Base-by-base conservation (phyloP, 2,329 filamentous ascomycete species). In the Alternaria arbusti region DNA sequence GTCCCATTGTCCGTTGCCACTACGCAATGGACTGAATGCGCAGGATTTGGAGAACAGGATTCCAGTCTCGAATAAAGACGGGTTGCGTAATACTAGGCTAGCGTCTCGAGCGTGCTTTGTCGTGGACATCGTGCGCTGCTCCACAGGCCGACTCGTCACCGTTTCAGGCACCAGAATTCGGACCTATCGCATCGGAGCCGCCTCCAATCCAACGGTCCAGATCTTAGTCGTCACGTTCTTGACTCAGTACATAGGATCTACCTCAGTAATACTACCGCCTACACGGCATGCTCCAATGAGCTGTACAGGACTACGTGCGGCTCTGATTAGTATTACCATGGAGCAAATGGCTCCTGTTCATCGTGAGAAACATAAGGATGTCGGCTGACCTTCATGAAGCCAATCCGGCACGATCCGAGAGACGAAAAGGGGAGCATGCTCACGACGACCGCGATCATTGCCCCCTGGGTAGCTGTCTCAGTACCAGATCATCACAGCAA, bases 141-240 rank as follows among this genome's bases (percentile, higher is more conserved):
- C 52, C 61, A 67, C 65, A 58, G 54, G 44, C 54, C 59, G 61
- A 59, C 57, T 68, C 61, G 58, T 67, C 59, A 59, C 65, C 62
- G 69, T 70, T 70, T 69, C 70, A 77, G 73, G 73, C 74, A 76
- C 55, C 72, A 67, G 65, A 67, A 70, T 76, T 69, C 65, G 20
- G 65, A 61, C 74, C 70, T 70, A 75, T 76, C 64, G 68, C 22
- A 57, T 60, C 44, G 51, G 52, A 36, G 67, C 57, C 74, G 73
- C 73, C 70, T 77, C 26, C 13, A 51, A 20, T 49, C n/a, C 46
- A 55, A 25, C 25, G 28, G 44, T 63, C 50, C 43, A 59, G 49
- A 63, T 58, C 40, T 36, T 55, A 52, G 20, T 49, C 49, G 25
- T 20, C n/a, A n/a, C 12, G 17, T 32, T 23, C 43, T 20, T 56